Percentiles rank a stretch among this genome's conserved stretches.
Evolutionary conservation across 495 filamentous ascomycete genomes (phyloP).

Genomic region (Tuber umbilicatum): DNA sequence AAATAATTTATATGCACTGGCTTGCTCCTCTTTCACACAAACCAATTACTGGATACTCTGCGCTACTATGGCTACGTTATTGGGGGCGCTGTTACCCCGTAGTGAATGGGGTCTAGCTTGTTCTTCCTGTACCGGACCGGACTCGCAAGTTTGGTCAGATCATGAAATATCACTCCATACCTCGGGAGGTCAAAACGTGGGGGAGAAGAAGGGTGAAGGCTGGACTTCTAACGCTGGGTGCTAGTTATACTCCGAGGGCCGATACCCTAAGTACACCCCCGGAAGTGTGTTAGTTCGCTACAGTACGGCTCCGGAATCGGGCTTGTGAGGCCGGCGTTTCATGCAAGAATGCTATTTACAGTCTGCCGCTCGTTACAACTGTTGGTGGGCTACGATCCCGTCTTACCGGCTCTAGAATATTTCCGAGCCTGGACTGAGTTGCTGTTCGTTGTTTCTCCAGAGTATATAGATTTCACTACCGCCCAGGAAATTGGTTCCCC

Average conservation of each 20-base stretch:
- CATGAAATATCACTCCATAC: neutral
- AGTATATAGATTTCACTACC: neutral
- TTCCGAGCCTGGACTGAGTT: no score
- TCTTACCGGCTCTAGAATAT: no score
- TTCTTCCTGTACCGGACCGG: neutral
- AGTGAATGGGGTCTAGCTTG: neutral
- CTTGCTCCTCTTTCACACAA: neutral
- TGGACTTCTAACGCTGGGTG: neutral
- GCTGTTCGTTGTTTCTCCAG: no score
- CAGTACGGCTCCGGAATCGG: no score
- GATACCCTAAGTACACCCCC: neutral
- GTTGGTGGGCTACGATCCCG: neutral
- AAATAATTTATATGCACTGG: neutral
- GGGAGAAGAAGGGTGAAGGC: neutral
- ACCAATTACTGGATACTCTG: neutral
- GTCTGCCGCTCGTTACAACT: neutral
- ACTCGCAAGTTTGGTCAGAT: neutral
- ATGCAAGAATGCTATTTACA: neutral
- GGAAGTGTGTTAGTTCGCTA: no score
- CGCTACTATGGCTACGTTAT: neutral
- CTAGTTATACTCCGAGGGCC: neutral
- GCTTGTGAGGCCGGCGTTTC: neutral
- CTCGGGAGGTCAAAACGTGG: neutral
- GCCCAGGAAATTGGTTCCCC: neutral
- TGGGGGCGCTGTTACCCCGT: neutral